Base-by-base conservation (phyloP, 2,329 filamentous ascomycete genomes). In the Diaporthe batatas region DNA sequence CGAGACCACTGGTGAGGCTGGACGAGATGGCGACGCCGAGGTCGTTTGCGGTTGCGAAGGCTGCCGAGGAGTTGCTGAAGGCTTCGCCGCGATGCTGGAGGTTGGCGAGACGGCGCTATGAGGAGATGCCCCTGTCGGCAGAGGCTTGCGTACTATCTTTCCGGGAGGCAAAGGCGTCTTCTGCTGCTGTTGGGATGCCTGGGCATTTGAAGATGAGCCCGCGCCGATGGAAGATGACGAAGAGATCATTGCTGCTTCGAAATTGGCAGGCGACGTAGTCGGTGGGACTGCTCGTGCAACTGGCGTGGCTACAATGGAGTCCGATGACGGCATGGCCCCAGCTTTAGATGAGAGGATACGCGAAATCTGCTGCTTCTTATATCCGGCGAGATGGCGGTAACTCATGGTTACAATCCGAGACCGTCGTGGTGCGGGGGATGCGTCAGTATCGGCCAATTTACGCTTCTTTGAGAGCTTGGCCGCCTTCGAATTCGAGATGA, bases 391-490 rank as follows among this genome's bases (percentile, higher is more conserved):
- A 16, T 32, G 69, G 42, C 65, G 53, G 36, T 74, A 74, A 12
- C 32, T 69, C n/a, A 74, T 11, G 29, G 42, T 68, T 34, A 74
- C 44, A 14, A 73, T 68, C 29, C 65, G 70, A 25, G 49, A 49
- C 25, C 25, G 44, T 16, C 65, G 67, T 23, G 73, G 59, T 21
- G 53, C 71, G 8, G 54, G 44, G 11, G 67, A n/a, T 7, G 59
- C 47, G 18, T 74, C 73, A 0, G 47, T 71, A 14, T 73, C 70
- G 21, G 51, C 73, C 57, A 74, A 54, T 53, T 75, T 75, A 42
- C 74, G 72, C 69, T 75, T 75, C 72, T 74, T 75, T 3, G 57
- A 29, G 32, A 47, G 25, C 64, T 75, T 75, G 68, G 29, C 5
- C 16, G 12, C 55, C 21, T 67, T 47, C 29, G 57, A 18, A 57